Evolutionary conservation across 352 stramenopile genomes (phyloP).

Genomic region (Pythium phragmiticola): DNA sequence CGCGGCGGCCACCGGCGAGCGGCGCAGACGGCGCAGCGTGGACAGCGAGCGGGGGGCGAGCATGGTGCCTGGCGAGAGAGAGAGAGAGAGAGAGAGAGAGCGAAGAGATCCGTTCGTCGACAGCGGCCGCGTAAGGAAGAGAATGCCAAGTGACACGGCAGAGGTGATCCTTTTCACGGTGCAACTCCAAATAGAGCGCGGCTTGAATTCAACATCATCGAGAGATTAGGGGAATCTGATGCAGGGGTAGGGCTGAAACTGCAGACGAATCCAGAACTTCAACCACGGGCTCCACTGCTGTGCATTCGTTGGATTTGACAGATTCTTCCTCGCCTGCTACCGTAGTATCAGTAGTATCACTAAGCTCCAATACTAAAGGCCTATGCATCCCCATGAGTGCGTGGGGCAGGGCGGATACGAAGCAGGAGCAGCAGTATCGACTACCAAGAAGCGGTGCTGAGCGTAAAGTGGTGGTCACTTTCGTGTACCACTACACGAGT

Average conservation of each 20-base stretch:
- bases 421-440: too few relatives aligned
- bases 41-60: conserved; percentile 19
- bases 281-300: neutral
- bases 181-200: conserved; percentile 23
- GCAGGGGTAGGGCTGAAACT: conserved; percentile 13
- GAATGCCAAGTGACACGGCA: conserved; percentile 17
- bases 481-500: too few relatives aligned
- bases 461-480: too few relatives aligned
- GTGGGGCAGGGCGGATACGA: too few relatives aligned
- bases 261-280: conserved; percentile 23
- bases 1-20: neutral
- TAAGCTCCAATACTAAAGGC: too few relatives aligned
- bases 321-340: too few relatives aligned
- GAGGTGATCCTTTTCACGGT: neutral
- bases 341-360: too few relatives aligned
- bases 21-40: conserved; percentile 7
- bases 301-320: too few relatives aligned
- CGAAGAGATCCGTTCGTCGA: conserved; percentile 11
- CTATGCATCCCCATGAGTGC: too few relatives aligned
- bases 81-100: neutral
- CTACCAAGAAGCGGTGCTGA: too few relatives aligned
- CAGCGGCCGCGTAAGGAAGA: conserved; percentile 3
- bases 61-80: conserved; percentile 2
- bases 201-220: conserved; percentile 22
- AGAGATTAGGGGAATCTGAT: conserved; percentile 28